These are phyloP conservation scores for Lagenidium sp. DNA, from an alignment of 352 stramenopile genomes.

Conservation along the genomic window DNA sequence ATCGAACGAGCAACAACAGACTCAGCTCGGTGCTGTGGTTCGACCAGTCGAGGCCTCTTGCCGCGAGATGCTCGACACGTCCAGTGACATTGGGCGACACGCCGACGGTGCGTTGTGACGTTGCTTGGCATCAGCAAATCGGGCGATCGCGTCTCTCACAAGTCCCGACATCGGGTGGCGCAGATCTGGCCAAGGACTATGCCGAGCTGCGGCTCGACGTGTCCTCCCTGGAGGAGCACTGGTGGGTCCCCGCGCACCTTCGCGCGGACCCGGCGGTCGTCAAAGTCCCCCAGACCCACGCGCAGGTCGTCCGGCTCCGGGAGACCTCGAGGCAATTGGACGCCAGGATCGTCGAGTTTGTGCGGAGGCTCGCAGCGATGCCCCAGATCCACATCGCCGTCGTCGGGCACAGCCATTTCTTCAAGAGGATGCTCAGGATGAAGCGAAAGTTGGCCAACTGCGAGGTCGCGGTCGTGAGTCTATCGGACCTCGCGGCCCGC, in stretches of 20 bases:
- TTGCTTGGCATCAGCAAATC: neutral
- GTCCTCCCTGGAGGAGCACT: constrained; percentile 31
- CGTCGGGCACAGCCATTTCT: constrained; percentile 77
- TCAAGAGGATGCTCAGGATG: constrained; percentile 80
- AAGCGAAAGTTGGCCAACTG: constrained; percentile 75
- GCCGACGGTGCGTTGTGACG: constrained; percentile 19
- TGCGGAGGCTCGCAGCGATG: constrained; percentile 35
- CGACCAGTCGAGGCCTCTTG: constrained; percentile 54
- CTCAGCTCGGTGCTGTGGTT: neutral
- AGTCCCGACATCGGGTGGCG: neutral
- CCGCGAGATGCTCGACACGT: constrained; percentile 79
- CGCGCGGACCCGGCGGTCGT: constrained; percentile 17
- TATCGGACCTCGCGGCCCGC: constrained; percentile 15
- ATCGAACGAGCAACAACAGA: neutral
- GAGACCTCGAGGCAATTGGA: constrained; percentile 54
- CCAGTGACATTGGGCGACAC: constrained; percentile 69
- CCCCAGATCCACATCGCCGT: constrained; percentile 67
- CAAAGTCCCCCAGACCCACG: constrained; percentile 20
- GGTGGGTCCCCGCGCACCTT: constrained; percentile 46
- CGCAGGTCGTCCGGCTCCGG: constrained; percentile 46
- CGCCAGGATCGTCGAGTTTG: constrained; percentile 51
- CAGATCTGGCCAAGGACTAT: constrained; percentile 11
- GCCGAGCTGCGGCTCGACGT: constrained; percentile 17
- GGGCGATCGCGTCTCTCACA: neutral
- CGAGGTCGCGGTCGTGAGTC: constrained; percentile 42